Evolutionary conservation across 345 rosid genomes (phyloP).

Genomic region (Acer negundo): DNA sequence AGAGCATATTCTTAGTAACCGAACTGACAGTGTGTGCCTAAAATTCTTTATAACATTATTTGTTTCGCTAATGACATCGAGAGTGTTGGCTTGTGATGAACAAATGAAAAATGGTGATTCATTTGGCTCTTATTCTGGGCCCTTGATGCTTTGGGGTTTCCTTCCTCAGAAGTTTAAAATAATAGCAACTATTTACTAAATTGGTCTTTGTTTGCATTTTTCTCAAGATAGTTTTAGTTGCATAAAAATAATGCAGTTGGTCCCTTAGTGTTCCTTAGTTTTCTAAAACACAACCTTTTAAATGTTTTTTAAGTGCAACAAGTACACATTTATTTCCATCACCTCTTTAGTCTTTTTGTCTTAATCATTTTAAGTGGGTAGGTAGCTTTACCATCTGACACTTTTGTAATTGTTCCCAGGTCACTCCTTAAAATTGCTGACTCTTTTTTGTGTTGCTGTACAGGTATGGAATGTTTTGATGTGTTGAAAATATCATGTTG

Average conservation of each 20-base stretch:
- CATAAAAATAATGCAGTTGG: not conserved
- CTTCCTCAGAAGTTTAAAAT: not conserved
- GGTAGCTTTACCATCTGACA: not conserved
- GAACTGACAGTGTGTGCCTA: not conserved
- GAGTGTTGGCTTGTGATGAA: not conserved
- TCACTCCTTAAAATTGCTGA: too few species aligned
- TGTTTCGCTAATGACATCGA: not conserved
- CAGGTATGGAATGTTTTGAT: constrained; percentile 85
- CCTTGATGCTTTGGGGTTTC: not conserved
- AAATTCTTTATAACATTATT: not conserved
- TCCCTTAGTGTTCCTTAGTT: not conserved
- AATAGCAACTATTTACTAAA: not conserved
- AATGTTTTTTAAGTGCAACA: not conserved
- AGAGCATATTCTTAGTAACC: not conserved
- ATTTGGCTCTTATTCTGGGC: not conserved
- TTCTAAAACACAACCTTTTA: not conserved
- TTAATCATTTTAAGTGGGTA: not conserved
- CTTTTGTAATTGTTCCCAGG: constrained; percentile 36
- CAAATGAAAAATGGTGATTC: not conserved
- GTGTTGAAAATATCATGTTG: constrained; percentile 44
- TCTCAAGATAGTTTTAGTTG: not conserved
- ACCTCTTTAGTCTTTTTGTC: not conserved
- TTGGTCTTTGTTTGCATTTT: not conserved
- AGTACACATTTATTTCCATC: not conserved
- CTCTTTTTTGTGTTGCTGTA: constrained; percentile 16